These are phyloP conservation scores for Scutellospora calospora DNA, from an alignment of 371 early-diverging fungal species.

Conservation along the genomic window DNA sequence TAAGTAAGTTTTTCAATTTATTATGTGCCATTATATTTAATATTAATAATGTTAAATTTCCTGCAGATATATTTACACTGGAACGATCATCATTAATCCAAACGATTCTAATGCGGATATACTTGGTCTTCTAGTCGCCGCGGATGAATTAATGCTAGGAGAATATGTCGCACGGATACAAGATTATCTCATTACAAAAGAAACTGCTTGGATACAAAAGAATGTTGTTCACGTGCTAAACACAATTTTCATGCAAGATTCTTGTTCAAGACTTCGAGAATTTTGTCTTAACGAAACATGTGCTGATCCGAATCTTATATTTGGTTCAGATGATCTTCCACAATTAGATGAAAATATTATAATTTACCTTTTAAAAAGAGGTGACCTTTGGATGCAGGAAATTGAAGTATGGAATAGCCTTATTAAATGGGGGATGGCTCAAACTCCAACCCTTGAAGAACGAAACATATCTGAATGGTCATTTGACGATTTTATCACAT, in stretches of 20 bases:
- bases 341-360: slow-evolving; percentile 6
- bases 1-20: not conserved
- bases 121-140: slow-evolving; percentile 25
- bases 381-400: slow-evolving; percentile 38
- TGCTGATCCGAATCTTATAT: slow-evolving; percentile 21
- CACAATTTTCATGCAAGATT: not conserved
- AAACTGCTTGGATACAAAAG: slow-evolving; percentile 12
- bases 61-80: slow-evolving; percentile 41
- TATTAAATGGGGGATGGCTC: slow-evolving; percentile 39
- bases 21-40: not conserved
- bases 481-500: not conserved
- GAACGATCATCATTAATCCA: not conserved
- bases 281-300: slow-evolving; percentile 28
- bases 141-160: slow-evolving; percentile 38
- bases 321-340: slow-evolving; percentile 17
- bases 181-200: slow-evolving; percentile 24
- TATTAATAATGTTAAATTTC: not conserved
- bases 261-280: slow-evolving; percentile 24
- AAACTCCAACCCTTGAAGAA: not conserved
- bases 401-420: slow-evolving; percentile 35
- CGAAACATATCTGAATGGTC: not conserved
- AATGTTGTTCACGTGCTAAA: slow-evolving; percentile 23
- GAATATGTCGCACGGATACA: slow-evolving; percentile 18
- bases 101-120: slow-evolving; percentile 1
- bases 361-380: not conserved